Percentiles rank a stretch among this genome's conserved stretches.
phyloP scores from a whole-genome alignment of 1,284 basidiomycete species.

The Ustilago crameri region DNA sequence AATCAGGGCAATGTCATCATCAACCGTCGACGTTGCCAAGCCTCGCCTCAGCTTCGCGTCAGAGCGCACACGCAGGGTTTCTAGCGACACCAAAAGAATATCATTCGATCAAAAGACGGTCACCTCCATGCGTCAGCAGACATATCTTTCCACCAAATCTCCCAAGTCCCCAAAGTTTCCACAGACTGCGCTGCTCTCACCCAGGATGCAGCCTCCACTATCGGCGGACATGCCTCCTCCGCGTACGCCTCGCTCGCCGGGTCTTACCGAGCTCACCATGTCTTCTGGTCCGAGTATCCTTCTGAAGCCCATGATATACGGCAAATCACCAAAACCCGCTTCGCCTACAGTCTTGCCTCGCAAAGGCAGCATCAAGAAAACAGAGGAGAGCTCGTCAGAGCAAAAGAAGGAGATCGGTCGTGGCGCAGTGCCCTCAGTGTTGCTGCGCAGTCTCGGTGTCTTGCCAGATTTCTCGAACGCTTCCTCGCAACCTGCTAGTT shows the following conservation, averaged over 20 bases:
- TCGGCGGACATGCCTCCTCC: constrained; percentile 16
- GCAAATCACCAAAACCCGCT: constrained; percentile 30
- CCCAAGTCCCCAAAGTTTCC: constrained; percentile 37
- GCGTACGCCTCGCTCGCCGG: constrained; percentile 33
- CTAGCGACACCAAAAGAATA: constrained; percentile 25
- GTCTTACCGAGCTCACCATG: constrained; percentile 44
- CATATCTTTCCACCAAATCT: constrained; percentile 14
- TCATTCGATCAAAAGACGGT: constrained; percentile 34
- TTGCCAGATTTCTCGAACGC: constrained; percentile 19
- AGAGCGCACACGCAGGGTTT: constrained; percentile 31
- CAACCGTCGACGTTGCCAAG: constrained; percentile 32
- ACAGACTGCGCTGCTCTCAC: constrained; percentile 36
- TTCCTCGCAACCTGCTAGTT: background rate
- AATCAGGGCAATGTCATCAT: constrained; percentile 36
- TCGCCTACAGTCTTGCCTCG: constrained; percentile 11
- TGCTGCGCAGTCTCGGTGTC: constrained; percentile 51
- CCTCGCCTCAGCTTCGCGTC: constrained; percentile 34
- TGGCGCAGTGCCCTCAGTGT: constrained; percentile 43
- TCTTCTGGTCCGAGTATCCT: constrained; percentile 47
- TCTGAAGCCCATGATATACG: constrained; percentile 37
- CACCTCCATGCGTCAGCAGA: constrained; percentile 23
- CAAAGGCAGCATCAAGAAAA: constrained; percentile 5
- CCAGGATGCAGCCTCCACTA: constrained; percentile 31
- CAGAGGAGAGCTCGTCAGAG: constrained; percentile 15
- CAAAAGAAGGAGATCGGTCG: constrained; percentile 42